Conservation (phyloP, 78 protist genomes). For the Tieghemostelium lacteum region DNA sequence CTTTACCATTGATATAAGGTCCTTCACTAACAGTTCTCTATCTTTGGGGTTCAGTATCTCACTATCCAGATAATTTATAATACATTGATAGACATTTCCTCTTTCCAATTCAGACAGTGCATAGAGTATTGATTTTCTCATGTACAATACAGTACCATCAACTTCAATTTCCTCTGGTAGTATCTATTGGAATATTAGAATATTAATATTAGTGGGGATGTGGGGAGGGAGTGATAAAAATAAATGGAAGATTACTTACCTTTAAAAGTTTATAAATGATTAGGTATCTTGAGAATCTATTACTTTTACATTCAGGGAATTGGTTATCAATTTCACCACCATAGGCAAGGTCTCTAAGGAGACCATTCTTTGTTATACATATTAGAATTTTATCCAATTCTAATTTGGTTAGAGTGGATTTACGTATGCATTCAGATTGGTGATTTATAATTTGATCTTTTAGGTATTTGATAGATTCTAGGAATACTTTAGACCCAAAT, state of each 20-base stretch:
- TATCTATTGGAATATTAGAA: neutral
- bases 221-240: no score
- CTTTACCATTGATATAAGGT: constrained; percentile 39
- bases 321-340: constrained; percentile 2
- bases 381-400: constrained; percentile 2
- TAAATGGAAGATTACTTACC: no score
- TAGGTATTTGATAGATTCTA: neutral
- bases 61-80: neutral
- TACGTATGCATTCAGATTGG: neutral
- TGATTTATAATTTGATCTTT: constrained; percentile 7
- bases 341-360: constrained; percentile 14
- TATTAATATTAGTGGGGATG: no score
- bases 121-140: constrained; percentile 25
- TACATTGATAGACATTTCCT: constrained; percentile 28
- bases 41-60: neutral
- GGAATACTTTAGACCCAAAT: constrained; percentile 16
- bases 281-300: constrained; percentile 16
- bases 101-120: constrained; percentile 57
- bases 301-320: constrained; percentile 24
- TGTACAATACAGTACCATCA: neutral
- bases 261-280: no score
- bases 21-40: neutral
- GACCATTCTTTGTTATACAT: neutral
- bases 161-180: constrained; percentile 4
- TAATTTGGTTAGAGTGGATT: neutral